These are phyloP conservation scores for Moesziomyces sp. DNA, from an alignment of 1,284 basidiomycete species.

Conservation along the genomic window DNA sequence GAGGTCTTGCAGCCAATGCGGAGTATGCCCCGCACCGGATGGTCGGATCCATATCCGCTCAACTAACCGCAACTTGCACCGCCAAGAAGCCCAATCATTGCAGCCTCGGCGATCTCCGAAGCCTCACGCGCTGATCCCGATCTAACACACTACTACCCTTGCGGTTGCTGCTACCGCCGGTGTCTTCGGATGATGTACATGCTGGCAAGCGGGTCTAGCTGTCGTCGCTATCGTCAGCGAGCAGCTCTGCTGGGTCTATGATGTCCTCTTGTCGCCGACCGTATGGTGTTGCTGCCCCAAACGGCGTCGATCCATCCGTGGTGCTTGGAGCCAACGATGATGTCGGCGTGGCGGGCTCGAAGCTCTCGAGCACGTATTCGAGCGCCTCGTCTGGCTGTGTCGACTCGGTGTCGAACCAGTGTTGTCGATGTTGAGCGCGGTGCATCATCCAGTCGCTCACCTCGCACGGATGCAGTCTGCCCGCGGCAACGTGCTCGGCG, in stretches of 20 bases:
- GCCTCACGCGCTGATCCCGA: too few species aligned
- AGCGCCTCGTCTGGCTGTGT: neutral
- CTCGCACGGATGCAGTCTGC: constrained; percentile 34
- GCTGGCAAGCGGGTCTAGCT: neutral
- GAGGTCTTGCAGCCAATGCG: too few species aligned
- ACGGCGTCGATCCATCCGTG: neutral
- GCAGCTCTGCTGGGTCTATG: constrained; percentile 28
- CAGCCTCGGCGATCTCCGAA: constrained; percentile 5
- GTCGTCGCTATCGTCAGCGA: constrained; percentile 13
- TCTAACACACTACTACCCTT: neutral
- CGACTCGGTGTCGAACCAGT: constrained; percentile 16
- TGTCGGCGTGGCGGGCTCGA: constrained; percentile 4
- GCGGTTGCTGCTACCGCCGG: too few species aligned
- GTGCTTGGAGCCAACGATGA: constrained; percentile 4
- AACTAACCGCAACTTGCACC: too few species aligned
- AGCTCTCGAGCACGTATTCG: constrained; percentile 13
- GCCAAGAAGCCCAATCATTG: too few species aligned
- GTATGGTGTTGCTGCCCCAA: neutral
- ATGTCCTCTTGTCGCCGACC: constrained; percentile 3
- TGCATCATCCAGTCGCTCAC: constrained; percentile 43
- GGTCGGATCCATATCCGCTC: too few species aligned
- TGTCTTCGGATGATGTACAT: too few species aligned
- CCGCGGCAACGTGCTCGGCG: neutral
- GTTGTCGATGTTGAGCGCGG: constrained; percentile 7
- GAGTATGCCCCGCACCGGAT: too few species aligned